Base-by-base conservation (phyloP, 2,329 filamentous ascomycete species). In the Ampelomyces quisqualis region DNA sequence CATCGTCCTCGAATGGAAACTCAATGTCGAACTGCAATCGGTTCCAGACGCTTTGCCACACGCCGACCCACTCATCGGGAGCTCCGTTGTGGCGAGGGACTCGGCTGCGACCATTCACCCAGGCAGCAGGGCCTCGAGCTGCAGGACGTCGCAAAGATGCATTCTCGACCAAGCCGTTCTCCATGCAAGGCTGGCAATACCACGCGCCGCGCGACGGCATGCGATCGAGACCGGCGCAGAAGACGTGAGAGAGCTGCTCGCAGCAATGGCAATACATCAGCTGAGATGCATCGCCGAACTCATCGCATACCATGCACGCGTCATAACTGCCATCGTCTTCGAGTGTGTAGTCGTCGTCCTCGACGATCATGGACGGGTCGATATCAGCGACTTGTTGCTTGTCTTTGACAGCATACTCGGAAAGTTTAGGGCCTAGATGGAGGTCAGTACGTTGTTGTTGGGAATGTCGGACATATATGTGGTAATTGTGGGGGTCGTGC, bases 11-110 rank as follows among this genome's bases (percentile, higher is more conserved):
- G 60, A 91, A 91, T 23, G 91, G 88, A 64, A 90, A 88, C 63
- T 93, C 88, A 18, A 93, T 78, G 55, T 94, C 88, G 35, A 93
- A 72, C 50, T 87, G 82, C 13, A 88, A 71, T 19, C 79, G 78
- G 57, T 90, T 84, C 84, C 88, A 94, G 1, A 94, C 87, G 38
- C 88, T 87, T 62, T 91, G 86, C 91, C 91, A 96, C 31, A 94
- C 86, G 32, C 86, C 64, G 71, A 88, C 72, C 90, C 86, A 77
- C 29, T 65, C 64, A 31, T 66, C 62, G 13, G 63, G 57, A 19
- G 57, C 59, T 43, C 59, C 49, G 31, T 61, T 53, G 43, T 60
- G 60, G 34, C 60, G 60, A 24, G 59, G 64, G 3, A 62, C 46
- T 7, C 60, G 60, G 39, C 53, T 57, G 27, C 58, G 53, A 24